Evolutionary conservation across 768 basidiomycete species (phyloP), one percentile per base, ranked within the genome.

Genomic region (Mycena olivaceomarginata): DNA sequence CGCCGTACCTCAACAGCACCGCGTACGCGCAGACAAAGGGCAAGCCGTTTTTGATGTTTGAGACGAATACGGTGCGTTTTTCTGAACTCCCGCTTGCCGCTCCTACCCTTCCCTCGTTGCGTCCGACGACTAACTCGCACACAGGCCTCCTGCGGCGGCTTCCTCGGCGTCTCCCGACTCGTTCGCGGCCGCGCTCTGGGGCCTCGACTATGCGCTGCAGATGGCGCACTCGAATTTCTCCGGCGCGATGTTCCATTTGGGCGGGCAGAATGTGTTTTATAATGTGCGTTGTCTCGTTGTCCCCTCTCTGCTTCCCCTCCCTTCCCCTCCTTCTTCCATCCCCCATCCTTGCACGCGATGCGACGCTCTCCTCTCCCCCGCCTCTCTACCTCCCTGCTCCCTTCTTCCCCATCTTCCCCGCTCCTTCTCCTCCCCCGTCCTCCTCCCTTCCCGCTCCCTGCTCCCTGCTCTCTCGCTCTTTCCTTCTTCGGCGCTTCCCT

Each of bases 181-280:
- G 60, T 92, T 92, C 70, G 89, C 87, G 6, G 87, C 88, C 8
- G 86, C 89, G 43, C 83, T 91, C 40, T 92, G 91, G 91, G 89
- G 81, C 40, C 81, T 89, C 59, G 91, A 92, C 80, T 90, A 86
- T 78, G 87, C 88, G 5, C 76, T 92, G 51, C 87, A 88, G 78
- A 86, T 91, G 87, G 90, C 88, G 22, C 85, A 85, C 57, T 83
- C 81, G 70, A 91, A 74, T 20, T 74, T 74, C 25, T 40, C 46
- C 12, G 72, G 72, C 40, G 72, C 63, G 12, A 66, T 74, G 70
- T 83, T 90, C 77, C 91, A 91, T 81, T 85, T 90, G 10, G 87
- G 86, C 80, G 88, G 91, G 4, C 86, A 90, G 77, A 84, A 87
- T 71, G 89, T 86, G 20, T 91, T 88, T 80, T 92, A 92, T 81